phyloP scores from a whole-genome alignment of 805 yeast species.

The Barnettozyma californica region DNA sequence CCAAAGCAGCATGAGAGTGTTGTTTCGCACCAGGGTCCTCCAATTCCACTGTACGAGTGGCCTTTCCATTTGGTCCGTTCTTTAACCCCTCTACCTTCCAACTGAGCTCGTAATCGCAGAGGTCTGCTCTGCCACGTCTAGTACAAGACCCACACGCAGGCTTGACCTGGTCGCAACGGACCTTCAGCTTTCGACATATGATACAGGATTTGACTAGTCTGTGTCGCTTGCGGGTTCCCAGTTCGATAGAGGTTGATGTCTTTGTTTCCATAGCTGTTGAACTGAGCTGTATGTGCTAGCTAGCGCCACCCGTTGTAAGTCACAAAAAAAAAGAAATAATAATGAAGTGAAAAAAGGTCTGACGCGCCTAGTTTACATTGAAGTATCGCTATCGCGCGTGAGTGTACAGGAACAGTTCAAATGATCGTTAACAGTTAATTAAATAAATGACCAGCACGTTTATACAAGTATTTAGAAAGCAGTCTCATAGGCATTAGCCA shows the following conservation, averaged over 20 bases:
- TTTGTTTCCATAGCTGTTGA: not conserved
- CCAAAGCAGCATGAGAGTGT: not conserved
- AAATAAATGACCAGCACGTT: not conserved
- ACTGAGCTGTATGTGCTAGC: not conserved
- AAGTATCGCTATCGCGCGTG: too few species aligned
- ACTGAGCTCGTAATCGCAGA: constrained; percentile 20
- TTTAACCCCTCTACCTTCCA: constrained; percentile 15
- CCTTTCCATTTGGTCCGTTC: not conserved
- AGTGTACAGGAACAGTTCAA: not conserved
- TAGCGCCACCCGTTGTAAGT: not conserved
- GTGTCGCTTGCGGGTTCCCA: not conserved
- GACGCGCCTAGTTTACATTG: too few species aligned
- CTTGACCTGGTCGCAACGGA: constrained; percentile 23
- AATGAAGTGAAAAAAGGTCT: not conserved
- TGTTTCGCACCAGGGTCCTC: not conserved
- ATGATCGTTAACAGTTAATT: not conserved
- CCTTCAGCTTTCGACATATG: constrained; percentile 23
- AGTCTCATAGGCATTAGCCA: constrained; percentile 19
- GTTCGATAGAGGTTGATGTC: not conserved
- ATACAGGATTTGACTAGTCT: constrained; percentile 18
- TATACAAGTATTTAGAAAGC: constrained; percentile 1
- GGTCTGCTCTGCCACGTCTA: constrained; percentile 12
- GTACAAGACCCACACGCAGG: constrained; percentile 22
- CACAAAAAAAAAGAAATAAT: too few species aligned
- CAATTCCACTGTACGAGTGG: not conserved